Base-by-base conservation (phyloP, 2,329 filamentous ascomycete genomes). In the Penicillium hesseltinei region DNA sequence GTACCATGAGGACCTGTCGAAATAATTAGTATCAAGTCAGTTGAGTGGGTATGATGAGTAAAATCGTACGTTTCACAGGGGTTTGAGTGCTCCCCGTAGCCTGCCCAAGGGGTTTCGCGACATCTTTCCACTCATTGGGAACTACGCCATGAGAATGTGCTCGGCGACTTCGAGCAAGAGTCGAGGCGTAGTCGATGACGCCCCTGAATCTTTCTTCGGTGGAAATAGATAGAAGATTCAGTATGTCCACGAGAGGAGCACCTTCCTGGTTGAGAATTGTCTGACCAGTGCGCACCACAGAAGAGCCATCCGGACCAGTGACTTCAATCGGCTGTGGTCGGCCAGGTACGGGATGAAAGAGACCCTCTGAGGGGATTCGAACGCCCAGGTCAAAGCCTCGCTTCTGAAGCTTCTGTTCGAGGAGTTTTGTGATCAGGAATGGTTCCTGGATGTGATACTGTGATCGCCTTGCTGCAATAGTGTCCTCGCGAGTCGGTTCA, bases 201-300 rank as follows among this genome's bases (percentile, higher is more conserved):
- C 86, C 84, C 52, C 90, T 83, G 38, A 97, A 66, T 29, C 91
- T 84, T 65, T 95, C 89, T 70, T 93, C 91, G 10, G 91, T 87
- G 19, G 90, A 90, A 56, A 97, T 82, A 6, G 91, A 94, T 57
- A 97, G 73, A 17, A 97, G 80, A 27, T 90, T 89, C 44, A 97
- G 77, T 64, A 97, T 89, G 60, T 96, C 92, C 15, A 89, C 88
- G 35, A 96, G 79, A 53, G 84, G 86, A 2, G 90, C 85, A 43
- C 76, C 76, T 48, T 78, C 76, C 44, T 92, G 89, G 36, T 88
- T 86, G 0, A 94, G 84, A 38, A 95, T 84, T 53, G 89, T 91
- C 21, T 85, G 85, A 2, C 87, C 87, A 15, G 80, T 82, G 1
- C 87, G 87, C 42, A 83, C 76, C 3, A 90, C 81, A 13, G 84